These are phyloP conservation scores for Leishmania braziliensis DNA, from an alignment of 208 protist genomes.

Conservation along the genomic window DNA sequence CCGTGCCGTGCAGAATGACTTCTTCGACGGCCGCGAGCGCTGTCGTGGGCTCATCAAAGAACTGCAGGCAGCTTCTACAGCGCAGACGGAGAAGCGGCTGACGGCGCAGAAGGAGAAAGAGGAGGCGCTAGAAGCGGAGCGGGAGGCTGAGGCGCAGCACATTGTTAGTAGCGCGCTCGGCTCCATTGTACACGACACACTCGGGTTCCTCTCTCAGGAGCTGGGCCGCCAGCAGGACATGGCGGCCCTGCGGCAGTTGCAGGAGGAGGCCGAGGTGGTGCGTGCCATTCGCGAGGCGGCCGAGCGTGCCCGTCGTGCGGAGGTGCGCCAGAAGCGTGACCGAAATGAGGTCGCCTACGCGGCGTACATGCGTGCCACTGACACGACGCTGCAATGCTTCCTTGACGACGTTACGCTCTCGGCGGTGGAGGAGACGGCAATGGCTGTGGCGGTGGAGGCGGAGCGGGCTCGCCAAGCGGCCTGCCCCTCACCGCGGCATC, in stretches of 20 bases:
- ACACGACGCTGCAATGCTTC: constrained; percentile 71
- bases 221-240: constrained; percentile 81
- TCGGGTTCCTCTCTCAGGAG: constrained; percentile 89
- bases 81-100: constrained; percentile 69
- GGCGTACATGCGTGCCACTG: constrained; percentile 59
- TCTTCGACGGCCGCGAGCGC: constrained; percentile 94
- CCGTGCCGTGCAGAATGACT: constrained; percentile 93
- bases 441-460: constrained; percentile 57
- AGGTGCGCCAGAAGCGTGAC: constrained; percentile 70
- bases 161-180: constrained; percentile 74
- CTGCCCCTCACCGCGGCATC: constrained; percentile 29
- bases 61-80: constrained; percentile 88
- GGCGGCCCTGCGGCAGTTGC: constrained; percentile 49
- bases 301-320: constrained; percentile 69
- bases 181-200: constrained; percentile 78
- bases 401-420: constrained; percentile 53
- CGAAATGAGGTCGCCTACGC: constrained; percentile 75
- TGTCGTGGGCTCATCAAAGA: constrained; percentile 92
- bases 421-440: constrained; percentile 62
- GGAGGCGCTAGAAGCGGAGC: constrained; percentile 34
- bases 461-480: constrained; percentile 54
- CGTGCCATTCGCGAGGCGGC: constrained; percentile 77
- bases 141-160: constrained; percentile 53
- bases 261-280: constrained; percentile 66
- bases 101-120: constrained; percentile 42